Base-by-base conservation (phyloP, 1,284 basidiomycete species). In the Melampsora medusae region DNA sequence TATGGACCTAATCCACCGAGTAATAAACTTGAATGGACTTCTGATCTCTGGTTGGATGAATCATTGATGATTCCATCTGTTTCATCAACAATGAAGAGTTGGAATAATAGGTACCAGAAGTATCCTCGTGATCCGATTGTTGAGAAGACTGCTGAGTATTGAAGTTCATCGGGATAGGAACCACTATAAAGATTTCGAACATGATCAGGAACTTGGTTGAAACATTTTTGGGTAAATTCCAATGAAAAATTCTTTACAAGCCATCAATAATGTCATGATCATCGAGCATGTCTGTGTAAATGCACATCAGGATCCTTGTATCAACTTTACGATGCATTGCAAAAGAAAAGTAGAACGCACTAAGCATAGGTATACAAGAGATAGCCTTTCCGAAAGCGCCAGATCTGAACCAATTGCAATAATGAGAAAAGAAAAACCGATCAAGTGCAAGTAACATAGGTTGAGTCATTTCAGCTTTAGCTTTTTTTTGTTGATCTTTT, bases 361-460 rank as follows among this genome's bases (percentile, higher is more conserved):
- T 80, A 81, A 92, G 67, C 95, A 97, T 97, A 16, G 94, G 87
- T 50, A 88, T 85, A 10, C 84, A 90, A 74, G 91, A 89, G 82
- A 97, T 97, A 4, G 95, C 93, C 72, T 91, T 86, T 0, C 92
- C 92, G 83, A 98, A 99, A 0, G 93, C 93, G 9, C 95, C 95
- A 65, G 88, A 88, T 77, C 93, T 87, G 85, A 97, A 98, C 82
- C 84, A 84, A 56, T 81, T 79, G 71, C 79, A 81, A 77, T 78
- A 78, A 31, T 77, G 65, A 64, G 62, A 31, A 77, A 85, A 85
- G 77, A 85, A 85, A 83, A 85, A 88, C 65, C 93, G 87, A 81
- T 98, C 94, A 71, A 98, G 89, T n/a, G 91, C 90, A 6, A 86
- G 81, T 61, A 80, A 79, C 71, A 98, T 92, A 79, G 93, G 91